Percentiles rank a stretch among this genome's conserved stretches.
These are phyloP conservation scores for Calonectria pteridis DNA, from an alignment of 2,329 filamentous ascomycete species.

Conservation along the genomic window DNA sequence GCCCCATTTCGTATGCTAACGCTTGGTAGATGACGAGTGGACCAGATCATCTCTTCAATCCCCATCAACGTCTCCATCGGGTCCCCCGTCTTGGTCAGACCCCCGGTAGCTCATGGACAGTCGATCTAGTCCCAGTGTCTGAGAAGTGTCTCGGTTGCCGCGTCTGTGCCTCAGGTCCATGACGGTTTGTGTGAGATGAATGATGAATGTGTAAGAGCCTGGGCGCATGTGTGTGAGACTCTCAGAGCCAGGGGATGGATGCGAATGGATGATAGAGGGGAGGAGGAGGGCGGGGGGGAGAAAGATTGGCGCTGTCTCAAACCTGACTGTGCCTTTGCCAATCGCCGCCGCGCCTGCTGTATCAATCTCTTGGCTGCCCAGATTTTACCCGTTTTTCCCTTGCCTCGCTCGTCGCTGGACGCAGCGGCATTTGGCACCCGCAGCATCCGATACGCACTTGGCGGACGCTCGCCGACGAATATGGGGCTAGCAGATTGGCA, in stretches of 20 bases:
- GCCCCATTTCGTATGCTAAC: slow-evolving; percentile 29
- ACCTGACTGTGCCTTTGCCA: background rate
- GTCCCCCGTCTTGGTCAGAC: slow-evolving; percentile 20
- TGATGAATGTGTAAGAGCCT: slow-evolving; percentile 1
- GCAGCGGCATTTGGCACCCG: slow-evolving; percentile 22
- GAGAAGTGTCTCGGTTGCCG: slow-evolving; percentile 14
- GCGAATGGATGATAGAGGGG: background rate
- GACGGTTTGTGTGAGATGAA: slow-evolving; percentile 10
- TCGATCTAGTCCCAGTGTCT: slow-evolving; percentile 27
- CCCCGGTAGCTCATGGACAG: slow-evolving; percentile 45
- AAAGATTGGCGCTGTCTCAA: slow-evolving; percentile 11
- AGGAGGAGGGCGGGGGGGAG: background rate
- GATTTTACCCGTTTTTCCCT: slow-evolving; percentile 16
- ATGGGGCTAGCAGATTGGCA: slow-evolving; percentile 13
- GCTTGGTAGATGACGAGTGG: slow-evolving; percentile 39
- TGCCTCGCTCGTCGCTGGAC: slow-evolving; percentile 4
- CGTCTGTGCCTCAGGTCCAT: slow-evolving; percentile 32
- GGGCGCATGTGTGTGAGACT: slow-evolving; percentile 19
- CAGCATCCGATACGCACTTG: slow-evolving; percentile 26
- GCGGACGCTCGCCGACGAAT: background rate
- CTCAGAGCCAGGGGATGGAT: slow-evolving; percentile 3
- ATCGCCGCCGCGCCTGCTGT: slow-evolving; percentile 9
- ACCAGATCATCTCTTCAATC: slow-evolving; percentile 39
- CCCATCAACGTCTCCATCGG: slow-evolving; percentile 27
- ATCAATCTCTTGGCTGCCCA: slow-evolving; percentile 9